Evolutionary conservation across 2,329 filamentous ascomycete species (phyloP).

Genomic region (Cordyceps tenuipes): DNA sequence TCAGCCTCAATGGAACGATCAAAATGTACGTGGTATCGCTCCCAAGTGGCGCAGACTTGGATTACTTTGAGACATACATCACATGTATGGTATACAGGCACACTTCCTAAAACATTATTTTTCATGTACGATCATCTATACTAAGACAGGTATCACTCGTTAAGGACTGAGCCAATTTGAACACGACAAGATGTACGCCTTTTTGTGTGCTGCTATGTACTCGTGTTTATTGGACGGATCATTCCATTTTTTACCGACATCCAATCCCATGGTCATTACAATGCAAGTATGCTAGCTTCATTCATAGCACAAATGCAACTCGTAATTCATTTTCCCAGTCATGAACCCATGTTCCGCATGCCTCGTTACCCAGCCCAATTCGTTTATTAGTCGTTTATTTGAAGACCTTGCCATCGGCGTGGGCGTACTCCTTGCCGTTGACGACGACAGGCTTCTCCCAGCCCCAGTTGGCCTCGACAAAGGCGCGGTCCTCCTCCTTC

Average conservation of each 20-base stretch:
- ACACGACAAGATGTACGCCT: neutral
- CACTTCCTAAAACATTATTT: neutral
- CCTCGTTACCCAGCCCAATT: conserved; percentile 21
- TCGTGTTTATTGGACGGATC: neutral
- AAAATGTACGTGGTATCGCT: neutral
- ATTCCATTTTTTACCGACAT: neutral
- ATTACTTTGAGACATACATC: neutral
- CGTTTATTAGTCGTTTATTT: conserved; percentile 56
- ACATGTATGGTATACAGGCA: neutral
- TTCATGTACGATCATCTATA: no score
- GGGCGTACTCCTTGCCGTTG: conserved; percentile 80
- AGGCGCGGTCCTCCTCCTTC: conserved; percentile 77
- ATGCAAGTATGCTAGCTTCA: neutral
- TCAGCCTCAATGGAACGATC: neutral
- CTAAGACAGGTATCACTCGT: neutral
- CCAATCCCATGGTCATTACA: conserved; percentile 1
- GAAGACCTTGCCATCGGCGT: conserved; percentile 95
- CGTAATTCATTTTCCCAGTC: conserved; percentile 15
- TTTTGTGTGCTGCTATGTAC: neutral
- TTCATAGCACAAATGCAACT: conserved; percentile 8
- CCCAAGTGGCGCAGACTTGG: neutral
- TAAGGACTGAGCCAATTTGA: neutral
- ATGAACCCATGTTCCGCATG: conserved; percentile 22
- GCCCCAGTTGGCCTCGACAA: conserved; percentile 79
- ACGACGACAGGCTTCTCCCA: conserved; percentile 81